These are phyloP conservation scores for Talaromyces verruculosus DNA, from an alignment of 2,329 filamentous ascomycete species.

Conservation along the genomic window DNA sequence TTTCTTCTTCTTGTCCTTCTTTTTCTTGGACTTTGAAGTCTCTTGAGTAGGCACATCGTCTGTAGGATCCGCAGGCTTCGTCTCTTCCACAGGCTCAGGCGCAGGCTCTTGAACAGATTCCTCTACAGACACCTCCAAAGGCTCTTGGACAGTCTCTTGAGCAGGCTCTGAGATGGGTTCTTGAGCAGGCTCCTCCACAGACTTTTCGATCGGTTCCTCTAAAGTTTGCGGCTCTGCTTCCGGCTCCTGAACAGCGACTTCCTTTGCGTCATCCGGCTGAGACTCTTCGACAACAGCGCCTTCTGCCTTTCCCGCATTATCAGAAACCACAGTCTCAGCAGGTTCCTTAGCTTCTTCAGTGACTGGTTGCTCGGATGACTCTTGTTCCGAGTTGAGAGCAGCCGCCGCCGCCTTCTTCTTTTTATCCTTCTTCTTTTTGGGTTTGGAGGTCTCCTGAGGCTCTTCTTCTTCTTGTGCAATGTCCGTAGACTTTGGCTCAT, in stretches of 20 bases:
- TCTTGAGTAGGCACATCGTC: conserved; percentile 4
- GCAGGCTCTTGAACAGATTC: conserved; percentile 36
- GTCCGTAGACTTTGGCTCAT: background rate
- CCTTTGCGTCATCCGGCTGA: background rate
- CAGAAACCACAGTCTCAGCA: background rate
- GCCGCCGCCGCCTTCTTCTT: conserved; percentile 33
- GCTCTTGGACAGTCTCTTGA: background rate
- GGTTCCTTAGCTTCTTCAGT: background rate
- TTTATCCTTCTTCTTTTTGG: conserved; percentile 39
- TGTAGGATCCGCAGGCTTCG: background rate
- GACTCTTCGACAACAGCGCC: background rate
- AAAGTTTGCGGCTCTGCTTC: background rate
- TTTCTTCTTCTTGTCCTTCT: conserved; percentile 37
- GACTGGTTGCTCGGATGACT: too few relatives aligned
- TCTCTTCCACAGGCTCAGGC: background rate
- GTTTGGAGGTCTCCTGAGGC: conserved; percentile 21
- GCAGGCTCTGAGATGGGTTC: background rate
- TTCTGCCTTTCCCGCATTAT: background rate
- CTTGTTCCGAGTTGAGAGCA: too few relatives aligned
- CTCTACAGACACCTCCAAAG: conserved; percentile 20
- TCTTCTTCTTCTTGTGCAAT: background rate
- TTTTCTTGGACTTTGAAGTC: conserved; percentile 28
- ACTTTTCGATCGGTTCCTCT: background rate
- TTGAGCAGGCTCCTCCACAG: background rate
- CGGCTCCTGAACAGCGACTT: background rate